Evolutionary conservation across 2,329 filamentous ascomycete genomes (phyloP).

Genomic region (Aureobasidium sp.): DNA sequence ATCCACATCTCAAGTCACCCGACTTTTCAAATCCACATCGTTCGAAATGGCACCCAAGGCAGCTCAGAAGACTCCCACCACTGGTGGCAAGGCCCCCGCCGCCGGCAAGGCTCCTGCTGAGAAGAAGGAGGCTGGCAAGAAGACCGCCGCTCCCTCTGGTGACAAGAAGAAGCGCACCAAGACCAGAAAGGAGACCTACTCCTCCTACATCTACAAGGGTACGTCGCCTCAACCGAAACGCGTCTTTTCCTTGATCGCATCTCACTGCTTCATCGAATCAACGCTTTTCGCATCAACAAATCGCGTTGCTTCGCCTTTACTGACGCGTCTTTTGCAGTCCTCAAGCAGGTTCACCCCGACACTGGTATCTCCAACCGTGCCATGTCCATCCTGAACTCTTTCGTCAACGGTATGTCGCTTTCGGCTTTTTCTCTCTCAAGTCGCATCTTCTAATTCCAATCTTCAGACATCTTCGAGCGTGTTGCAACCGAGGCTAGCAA

Average conservation of each 20-base stretch:
- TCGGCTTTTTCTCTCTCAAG: constrained; percentile 18
- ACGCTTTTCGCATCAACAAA: constrained; percentile 14
- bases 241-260: constrained; percentile 20
- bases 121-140: constrained; percentile 99
- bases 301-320: constrained; percentile 20
- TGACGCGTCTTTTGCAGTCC: constrained; percentile 51
- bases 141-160: constrained; percentile 83
- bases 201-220: constrained; percentile 99
- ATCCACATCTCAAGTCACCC: constrained; percentile 28
- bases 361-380: constrained; percentile 99
- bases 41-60: constrained; percentile 93
- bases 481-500: constrained; percentile 98
- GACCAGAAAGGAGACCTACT: constrained; percentile 99
- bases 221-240: constrained; percentile 24
- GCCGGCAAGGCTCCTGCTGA: constrained; percentile 76
- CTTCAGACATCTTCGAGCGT: constrained; percentile 95
- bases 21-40: constrained; percentile 26
- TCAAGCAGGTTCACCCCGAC: constrained; percentile 99
- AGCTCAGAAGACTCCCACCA: constrained; percentile 94
- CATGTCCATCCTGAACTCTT: constrained; percentile 99
- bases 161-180: constrained; percentile 99
- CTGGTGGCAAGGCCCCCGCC: constrained; percentile 78
- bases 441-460: constrained; percentile 18
- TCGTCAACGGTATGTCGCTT: constrained; percentile 78
- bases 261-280: constrained; percentile 17